These are phyloP conservation scores for Wakefieldia striispora DNA, from an alignment of 768 basidiomycete species.

Conservation along the genomic window DNA sequence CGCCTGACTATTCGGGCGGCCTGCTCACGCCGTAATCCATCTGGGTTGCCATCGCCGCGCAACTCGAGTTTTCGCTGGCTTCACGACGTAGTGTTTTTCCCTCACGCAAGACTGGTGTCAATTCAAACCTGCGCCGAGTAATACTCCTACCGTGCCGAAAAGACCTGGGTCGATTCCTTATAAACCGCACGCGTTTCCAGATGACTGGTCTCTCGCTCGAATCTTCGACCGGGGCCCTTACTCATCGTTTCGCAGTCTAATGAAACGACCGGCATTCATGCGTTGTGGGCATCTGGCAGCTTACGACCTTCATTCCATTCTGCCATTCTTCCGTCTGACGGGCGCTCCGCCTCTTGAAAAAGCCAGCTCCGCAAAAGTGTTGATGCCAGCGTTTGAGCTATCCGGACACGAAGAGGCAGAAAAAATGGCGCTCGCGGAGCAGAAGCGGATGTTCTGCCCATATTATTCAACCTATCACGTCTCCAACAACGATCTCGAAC, in stretches of 20 bases:
- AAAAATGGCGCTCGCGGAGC: conserved; percentile 64
- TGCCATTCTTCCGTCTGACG: conserved; percentile 34
- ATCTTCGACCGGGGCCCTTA: too few relatives aligned
- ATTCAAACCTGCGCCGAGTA: too few relatives aligned
- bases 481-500: conserved; percentile 38
- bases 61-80: too few relatives aligned
- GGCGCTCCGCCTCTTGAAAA: conserved; percentile 48
- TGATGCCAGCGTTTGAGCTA: conserved; percentile 68
- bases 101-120: too few relatives aligned
- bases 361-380: conserved; percentile 62
- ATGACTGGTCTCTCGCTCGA: too few relatives aligned
- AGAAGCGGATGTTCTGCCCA: conserved; percentile 58
- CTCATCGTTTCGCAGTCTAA: conserved; percentile 5
- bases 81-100: too few relatives aligned
- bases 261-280: conserved; percentile 60
- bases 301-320: conserved; percentile 68
- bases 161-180: too few relatives aligned
- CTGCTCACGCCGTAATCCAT: too few relatives aligned
- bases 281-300: conserved; percentile 77
- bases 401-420: conserved; percentile 65
- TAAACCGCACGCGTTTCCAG: too few relatives aligned
- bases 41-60: too few relatives aligned
- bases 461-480: conserved; percentile 69
- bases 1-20: too few relatives aligned
- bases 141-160: too few relatives aligned